A percentile compares a stretch with the other conserved stretches of the same genome.
Evolutionary conservation across 352 stramenopile species (phyloP).

Genomic region (Phytophthora chlamydospora): DNA sequence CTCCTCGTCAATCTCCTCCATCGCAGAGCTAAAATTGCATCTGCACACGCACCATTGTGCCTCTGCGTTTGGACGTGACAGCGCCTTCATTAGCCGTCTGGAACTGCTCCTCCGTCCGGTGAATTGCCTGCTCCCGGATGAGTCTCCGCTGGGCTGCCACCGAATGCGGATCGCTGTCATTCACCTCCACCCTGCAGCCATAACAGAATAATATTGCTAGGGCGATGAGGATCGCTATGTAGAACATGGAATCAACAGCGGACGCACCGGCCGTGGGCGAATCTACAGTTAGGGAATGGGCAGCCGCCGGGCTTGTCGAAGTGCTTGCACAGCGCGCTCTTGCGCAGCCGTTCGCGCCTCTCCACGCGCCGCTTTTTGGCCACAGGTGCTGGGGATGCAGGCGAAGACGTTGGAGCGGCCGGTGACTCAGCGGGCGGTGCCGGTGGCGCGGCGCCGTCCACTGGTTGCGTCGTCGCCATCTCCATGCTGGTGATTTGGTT

Average conservation of each 20-base stretch:
- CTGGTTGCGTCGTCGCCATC: slow-evolving; percentile 17
- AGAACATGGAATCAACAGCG: background rate
- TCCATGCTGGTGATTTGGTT: slow-evolving; percentile 14
- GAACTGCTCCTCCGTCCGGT: slow-evolving; percentile 72
- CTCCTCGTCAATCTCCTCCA: background rate
- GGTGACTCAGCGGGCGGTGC: slow-evolving; percentile 5
- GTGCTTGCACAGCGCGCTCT: slow-evolving; percentile 86
- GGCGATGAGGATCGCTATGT: background rate
- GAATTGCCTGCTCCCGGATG: slow-evolving; percentile 76
- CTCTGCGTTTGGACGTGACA: slow-evolving; percentile 49
- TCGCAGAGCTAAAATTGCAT: background rate
- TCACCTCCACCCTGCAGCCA: slow-evolving; percentile 48
- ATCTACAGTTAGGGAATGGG: slow-evolving; percentile 86
- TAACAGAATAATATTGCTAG: slow-evolving; percentile 3
- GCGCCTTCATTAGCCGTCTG: slow-evolving; percentile 44
- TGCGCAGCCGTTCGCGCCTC: slow-evolving; percentile 69
- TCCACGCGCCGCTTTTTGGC: slow-evolving; percentile 72
- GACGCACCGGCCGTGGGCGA: slow-evolving; percentile 70
- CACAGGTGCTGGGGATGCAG: slow-evolving; percentile 20
- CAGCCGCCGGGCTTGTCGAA: slow-evolving; percentile 86
- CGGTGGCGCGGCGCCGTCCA: slow-evolving; percentile 7
- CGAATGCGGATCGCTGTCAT: slow-evolving; percentile 58
- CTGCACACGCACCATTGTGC: slow-evolving; percentile 63
- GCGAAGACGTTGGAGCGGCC: slow-evolving; percentile 1
- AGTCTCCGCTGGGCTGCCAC: slow-evolving; percentile 81